A percentile compares a stretch with the other conserved stretches of the same genome.
Conservation (phyloP, 768 basidiomycete species). For the Tubosaeta sp. region DNA sequence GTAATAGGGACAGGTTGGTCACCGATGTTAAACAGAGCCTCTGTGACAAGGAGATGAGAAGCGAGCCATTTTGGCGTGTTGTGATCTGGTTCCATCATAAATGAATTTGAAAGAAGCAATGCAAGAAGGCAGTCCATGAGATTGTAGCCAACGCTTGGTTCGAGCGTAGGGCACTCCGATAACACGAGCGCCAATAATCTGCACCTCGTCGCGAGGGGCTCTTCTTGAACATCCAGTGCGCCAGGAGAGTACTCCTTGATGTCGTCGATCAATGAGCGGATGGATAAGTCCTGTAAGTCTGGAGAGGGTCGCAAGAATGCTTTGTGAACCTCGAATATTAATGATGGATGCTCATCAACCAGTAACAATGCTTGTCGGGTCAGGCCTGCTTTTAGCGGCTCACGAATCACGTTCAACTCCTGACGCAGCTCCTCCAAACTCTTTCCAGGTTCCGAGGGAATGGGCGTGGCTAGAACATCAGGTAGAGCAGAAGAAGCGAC, state of each 20-base stretch:
- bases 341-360: constrained; percentile 80
- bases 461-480: constrained; percentile 12
- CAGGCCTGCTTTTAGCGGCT: constrained; percentile 60
- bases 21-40: constrained; percentile 72
- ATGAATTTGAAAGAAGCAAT: constrained; percentile 55
- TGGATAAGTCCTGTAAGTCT: constrained; percentile 57
- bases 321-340: constrained; percentile 84
- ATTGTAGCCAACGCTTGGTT: constrained; percentile 49
- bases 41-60: constrained; percentile 77
- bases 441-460: constrained; percentile 32
- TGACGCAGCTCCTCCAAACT: constrained; percentile 59
- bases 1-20: constrained; percentile 65
- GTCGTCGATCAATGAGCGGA: constrained; percentile 73
- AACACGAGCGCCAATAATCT: constrained; percentile 82
- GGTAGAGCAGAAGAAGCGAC: constrained; percentile 8
- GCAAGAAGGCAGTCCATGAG: constrained; percentile 69
- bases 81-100: constrained; percentile 48
- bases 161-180: constrained; percentile 64
- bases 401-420: constrained; percentile 62
- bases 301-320: constrained; percentile 69
- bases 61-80: constrained; percentile 82
- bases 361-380: constrained; percentile 68
- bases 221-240: constrained; percentile 68
- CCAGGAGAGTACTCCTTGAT: constrained; percentile 63
- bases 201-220: constrained; percentile 74